These are phyloP conservation scores for Podaxis sp. DNA, from an alignment of 768 basidiomycete genomes.

Conservation along the genomic window DNA sequence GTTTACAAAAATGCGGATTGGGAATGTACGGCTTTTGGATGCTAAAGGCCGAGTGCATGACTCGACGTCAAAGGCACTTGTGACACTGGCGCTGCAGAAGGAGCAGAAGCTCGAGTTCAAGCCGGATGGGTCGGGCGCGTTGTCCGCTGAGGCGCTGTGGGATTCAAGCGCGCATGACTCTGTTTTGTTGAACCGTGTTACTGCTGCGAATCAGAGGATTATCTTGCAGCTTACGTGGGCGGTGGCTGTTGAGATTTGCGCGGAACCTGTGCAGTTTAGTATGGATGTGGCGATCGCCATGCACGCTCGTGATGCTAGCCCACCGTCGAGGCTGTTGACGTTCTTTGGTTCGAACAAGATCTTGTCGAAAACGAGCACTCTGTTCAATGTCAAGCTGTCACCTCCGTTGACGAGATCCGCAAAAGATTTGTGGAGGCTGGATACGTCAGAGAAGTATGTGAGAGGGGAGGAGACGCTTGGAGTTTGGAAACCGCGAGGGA, in stretches of 20 bases:
- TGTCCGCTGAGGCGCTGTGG: conserved; percentile 78
- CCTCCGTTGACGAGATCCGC: conserved; percentile 85
- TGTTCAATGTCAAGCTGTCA: conserved; percentile 77
- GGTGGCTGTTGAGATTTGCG: conserved; percentile 78
- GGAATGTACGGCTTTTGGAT: conserved; percentile 83
- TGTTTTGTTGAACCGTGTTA: conserved; percentile 79
- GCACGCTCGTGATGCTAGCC: conserved; percentile 77
- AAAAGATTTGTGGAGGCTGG: conserved; percentile 89
- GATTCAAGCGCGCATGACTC: conserved; percentile 93
- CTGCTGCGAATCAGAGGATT: conserved; percentile 71
- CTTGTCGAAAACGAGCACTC: conserved; percentile 71
- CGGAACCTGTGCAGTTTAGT: conserved; percentile 82
- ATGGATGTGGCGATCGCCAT: conserved; percentile 86
- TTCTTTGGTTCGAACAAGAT: conserved; percentile 79
- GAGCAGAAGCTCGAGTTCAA: conserved; percentile 72
- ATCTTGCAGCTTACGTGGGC: conserved; percentile 75
- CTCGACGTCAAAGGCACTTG: conserved; percentile 63
- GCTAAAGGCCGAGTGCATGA: conserved; percentile 79
- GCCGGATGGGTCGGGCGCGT: conserved; percentile 74
- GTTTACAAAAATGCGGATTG: conserved; percentile 69
- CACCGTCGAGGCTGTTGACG: conserved; percentile 71
- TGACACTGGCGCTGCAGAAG: conserved; percentile 70
- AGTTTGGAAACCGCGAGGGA: conserved; percentile 83
- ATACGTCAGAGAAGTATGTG: conserved; percentile 94
- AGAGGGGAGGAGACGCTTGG: conserved; percentile 84